Conservation (phyloP, 169 alveolate genomes). For the Eimeria falciformis region DNA sequence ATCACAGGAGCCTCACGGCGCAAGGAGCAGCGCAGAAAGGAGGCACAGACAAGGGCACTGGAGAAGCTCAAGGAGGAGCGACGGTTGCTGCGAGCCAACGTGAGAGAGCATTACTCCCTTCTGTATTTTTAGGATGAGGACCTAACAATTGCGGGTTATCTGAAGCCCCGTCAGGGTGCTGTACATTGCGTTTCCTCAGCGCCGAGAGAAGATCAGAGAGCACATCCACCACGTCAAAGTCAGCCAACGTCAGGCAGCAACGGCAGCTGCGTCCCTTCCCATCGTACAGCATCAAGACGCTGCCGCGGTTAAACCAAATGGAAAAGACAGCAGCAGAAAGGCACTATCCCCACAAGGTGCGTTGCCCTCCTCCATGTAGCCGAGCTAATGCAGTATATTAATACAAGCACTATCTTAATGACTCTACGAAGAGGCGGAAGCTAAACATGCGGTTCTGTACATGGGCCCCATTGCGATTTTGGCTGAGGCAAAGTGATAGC, state of each 20-base stretch:
- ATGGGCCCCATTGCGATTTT: no score
- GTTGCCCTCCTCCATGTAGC: not conserved
- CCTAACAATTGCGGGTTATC: not conserved
- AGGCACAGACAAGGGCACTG: constrained; percentile 17
- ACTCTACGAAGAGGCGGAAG: no score
- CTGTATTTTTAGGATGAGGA: not conserved
- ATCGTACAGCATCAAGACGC: not conserved
- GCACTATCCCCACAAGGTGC: not conserved
- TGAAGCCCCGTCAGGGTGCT: not conserved
- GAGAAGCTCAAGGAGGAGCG: constrained; percentile 56
- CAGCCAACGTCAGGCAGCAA: constrained; percentile 30
- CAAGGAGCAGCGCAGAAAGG: constrained; percentile 51
- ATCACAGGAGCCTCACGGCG: constrained; percentile 51
- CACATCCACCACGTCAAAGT: constrained; percentile 38
- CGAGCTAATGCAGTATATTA: no score
- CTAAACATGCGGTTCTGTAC: no score
- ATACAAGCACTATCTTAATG: no score
- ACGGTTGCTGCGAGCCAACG: constrained; percentile 57
- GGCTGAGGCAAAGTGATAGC: no score
- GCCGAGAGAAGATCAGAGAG: constrained; percentile 65
- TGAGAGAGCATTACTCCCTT: not conserved
- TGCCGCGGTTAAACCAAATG: not conserved
- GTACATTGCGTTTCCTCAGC: not conserved
- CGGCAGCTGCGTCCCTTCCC: constrained; percentile 34
- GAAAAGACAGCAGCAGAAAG: not conserved